phyloP scores from a whole-genome alignment of 352 stramenopile genomes.

The Globisporangium uncinulatum region DNA sequence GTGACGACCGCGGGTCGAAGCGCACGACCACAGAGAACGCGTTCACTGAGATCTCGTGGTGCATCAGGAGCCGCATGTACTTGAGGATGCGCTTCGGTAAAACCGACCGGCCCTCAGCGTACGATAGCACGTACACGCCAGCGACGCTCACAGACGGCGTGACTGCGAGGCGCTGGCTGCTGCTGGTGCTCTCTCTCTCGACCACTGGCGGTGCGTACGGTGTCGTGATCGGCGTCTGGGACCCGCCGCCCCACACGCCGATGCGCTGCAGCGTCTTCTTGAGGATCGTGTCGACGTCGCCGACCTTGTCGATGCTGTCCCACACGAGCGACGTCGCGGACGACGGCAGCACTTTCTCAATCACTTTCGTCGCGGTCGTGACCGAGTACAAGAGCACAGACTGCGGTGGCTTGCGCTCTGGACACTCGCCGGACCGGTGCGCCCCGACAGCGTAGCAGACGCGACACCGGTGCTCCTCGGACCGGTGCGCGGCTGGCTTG shows the following conservation, averaged over 20 bases:
- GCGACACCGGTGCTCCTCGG: conserved; percentile 54
- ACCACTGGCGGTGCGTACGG: conserved; percentile 33
- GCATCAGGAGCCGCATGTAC: conserved; percentile 84
- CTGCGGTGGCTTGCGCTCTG: conserved; percentile 23
- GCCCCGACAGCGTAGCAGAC: conserved; percentile 43
- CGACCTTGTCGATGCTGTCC: conserved; percentile 67
- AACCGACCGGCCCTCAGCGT: conserved; percentile 63
- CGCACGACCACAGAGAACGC: conserved; percentile 77
- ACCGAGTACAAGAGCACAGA: conserved; percentile 62
- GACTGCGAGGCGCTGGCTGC: conserved; percentile 8
- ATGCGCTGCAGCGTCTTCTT: conserved; percentile 62
- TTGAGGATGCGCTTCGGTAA: conserved; percentile 77
- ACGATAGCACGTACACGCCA: conserved; percentile 73
- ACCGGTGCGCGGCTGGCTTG: conserved; percentile 48
- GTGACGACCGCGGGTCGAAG: conserved; percentile 58
- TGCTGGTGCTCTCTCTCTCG: conserved; percentile 1
- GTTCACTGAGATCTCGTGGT: conserved; percentile 81
- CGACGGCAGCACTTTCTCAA: conserved; percentile 48
- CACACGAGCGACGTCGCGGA: conserved; percentile 44
- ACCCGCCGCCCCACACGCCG: conserved; percentile 75
- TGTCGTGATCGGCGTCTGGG: conserved; percentile 77
- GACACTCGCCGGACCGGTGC: conserved; percentile 59
- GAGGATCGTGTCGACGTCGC: conserved; percentile 66
- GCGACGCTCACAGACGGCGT: conserved; percentile 16
- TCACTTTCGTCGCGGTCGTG: conserved; percentile 59